These are phyloP conservation scores for Cudoniella acicularis DNA, from an alignment of 495 filamentous ascomycete genomes.

Conservation along the genomic window DNA sequence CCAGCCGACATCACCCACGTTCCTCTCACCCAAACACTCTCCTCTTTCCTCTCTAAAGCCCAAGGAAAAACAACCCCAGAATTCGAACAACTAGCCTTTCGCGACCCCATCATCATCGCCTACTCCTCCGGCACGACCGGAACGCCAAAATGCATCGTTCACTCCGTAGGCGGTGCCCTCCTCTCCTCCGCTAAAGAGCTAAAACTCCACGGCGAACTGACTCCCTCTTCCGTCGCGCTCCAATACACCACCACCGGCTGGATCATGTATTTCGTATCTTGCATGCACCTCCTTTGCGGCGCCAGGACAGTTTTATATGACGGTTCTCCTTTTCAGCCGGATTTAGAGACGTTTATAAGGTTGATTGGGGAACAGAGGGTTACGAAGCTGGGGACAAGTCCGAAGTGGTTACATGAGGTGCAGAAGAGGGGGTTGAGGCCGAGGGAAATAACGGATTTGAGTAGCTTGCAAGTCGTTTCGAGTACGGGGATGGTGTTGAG, in stretches of 20 bases:
- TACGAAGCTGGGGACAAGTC: conserved; percentile 63
- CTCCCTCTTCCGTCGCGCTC: conserved; percentile 41
- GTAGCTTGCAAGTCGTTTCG: conserved; percentile 52
- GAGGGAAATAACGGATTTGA: conserved; percentile 57
- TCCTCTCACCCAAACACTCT: conserved; percentile 48
- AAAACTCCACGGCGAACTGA: conserved; percentile 53
- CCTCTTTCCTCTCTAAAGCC: conserved; percentile 46
- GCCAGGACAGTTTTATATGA: conserved; percentile 65
- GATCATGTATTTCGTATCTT: conserved; percentile 74
- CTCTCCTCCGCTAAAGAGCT: conserved; percentile 59
- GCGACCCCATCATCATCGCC: conserved; percentile 68
- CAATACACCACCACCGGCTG: conserved; percentile 57
- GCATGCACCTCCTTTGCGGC: conserved; percentile 52
- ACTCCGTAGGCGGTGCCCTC: conserved; percentile 59
- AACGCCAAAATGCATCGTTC: conserved; percentile 72
- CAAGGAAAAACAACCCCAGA: conserved; percentile 33
- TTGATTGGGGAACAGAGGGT: conserved; percentile 57
- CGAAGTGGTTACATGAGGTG: conserved; percentile 69
- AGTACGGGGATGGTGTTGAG: conserved; percentile 78
- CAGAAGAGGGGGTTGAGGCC: conserved; percentile 56
- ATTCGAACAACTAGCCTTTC: conserved; percentile 60
- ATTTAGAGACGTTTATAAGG: conserved; percentile 53
- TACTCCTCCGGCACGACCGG: conserved; percentile 73
- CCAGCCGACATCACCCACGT: conserved; percentile 56
- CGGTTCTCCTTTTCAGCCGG: conserved; percentile 70